These are phyloP conservation scores for Chytriomyces sp. DNA, from an alignment of 192 early-diverging fungal species.

Conservation along the genomic window DNA sequence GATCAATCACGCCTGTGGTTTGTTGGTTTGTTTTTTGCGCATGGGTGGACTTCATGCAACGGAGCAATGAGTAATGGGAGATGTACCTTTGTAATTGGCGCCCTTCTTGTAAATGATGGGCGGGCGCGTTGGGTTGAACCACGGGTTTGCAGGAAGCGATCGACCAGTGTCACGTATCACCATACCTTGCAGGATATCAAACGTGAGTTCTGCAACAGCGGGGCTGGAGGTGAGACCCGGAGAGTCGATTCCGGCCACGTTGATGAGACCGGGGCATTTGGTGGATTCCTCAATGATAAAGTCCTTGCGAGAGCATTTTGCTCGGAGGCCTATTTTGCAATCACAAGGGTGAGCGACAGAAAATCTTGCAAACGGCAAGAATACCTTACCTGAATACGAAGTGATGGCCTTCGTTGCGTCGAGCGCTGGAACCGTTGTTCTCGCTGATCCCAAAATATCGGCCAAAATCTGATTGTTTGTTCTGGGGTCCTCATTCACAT, in stretches of 20 bases:
- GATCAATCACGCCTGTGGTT: conserved; percentile 37
- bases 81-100: conserved; percentile 20
- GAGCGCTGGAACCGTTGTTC: conserved; percentile 39
- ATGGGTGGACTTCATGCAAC: background rate
- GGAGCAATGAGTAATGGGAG: background rate
- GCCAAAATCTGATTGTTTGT: conserved; percentile 42
- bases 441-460: conserved; percentile 38
- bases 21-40: background rate
- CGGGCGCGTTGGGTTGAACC: conserved; percentile 38
- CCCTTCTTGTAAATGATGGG: conserved; percentile 44
- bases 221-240: conserved; percentile 49
- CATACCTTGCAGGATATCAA: conserved; percentile 29
- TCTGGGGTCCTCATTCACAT: conserved; percentile 31
- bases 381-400: conserved; percentile 37
- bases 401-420: conserved; percentile 48
- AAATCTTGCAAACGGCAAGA: too few species aligned
- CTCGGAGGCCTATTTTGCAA: conserved; percentile 41
- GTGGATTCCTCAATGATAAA: conserved; percentile 48
- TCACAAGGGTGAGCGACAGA: too few species aligned
- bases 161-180: conserved; percentile 1
- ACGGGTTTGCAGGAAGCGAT: background rate
- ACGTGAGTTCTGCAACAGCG: conserved; percentile 43
- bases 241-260: conserved; percentile 57
- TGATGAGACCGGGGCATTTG: conserved; percentile 38
- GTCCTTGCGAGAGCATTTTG: conserved; percentile 48